phyloP scores from a whole-genome alignment of 139 green algal genomes.

The Astrephomene gubernaculifera region DNA sequence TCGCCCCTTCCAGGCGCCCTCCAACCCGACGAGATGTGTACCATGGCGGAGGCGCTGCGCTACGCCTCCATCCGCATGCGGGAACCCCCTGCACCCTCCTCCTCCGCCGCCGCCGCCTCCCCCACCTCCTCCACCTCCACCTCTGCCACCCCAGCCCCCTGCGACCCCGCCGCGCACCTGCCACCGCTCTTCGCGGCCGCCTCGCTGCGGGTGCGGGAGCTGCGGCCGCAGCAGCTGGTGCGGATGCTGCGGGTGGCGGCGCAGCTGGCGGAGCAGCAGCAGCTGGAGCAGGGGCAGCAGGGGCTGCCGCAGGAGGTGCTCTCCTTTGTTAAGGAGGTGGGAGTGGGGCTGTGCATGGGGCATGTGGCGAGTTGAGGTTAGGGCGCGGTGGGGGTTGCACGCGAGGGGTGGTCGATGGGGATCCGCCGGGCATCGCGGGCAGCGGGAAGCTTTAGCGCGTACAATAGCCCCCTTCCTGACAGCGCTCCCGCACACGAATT shows the following conservation, averaged over 20 bases:
- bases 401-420: no score
- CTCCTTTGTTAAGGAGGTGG: not conserved
- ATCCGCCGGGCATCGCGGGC: no score
- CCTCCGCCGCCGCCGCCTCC: not conserved
- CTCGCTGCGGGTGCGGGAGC: not conserved
- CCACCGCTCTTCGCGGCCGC: not conserved
- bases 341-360: no score
- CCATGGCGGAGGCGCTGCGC: constrained; percentile 3
- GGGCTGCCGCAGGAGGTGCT: not conserved
- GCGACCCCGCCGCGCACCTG: not conserved
- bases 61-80: not conserved
- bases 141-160: not conserved
- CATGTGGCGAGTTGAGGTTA: no score
- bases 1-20: not conserved
- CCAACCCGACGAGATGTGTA: not conserved
- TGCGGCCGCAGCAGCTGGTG: not conserved
- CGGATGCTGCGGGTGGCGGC: not conserved
- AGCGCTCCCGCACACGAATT: no score
- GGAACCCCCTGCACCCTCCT: not conserved
- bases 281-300: not conserved
- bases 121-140: not conserved
- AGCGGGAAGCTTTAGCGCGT: no score
- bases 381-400: no score
- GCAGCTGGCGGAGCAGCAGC: not conserved
- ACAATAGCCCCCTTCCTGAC: no score